A percentile compares a stretch with the other conserved stretches of the same genome.
phyloP scores from a whole-genome alignment of 116 monocot genomes.

The Trichopus zeylanicus region DNA sequence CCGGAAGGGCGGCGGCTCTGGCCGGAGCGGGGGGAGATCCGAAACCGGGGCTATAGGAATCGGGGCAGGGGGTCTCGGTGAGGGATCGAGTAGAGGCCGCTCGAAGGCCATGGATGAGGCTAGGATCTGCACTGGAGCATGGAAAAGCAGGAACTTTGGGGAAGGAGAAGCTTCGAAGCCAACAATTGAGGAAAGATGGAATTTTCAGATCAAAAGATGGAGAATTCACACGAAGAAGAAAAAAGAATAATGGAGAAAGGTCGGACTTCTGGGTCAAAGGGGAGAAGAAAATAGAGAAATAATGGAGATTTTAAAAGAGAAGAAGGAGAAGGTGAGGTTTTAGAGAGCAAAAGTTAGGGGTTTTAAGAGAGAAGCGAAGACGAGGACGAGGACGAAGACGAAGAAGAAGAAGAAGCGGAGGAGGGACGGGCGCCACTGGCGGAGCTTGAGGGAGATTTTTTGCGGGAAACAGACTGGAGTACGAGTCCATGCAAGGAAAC shows the following conservation, averaged over 20 bases:
- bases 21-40: background rate
- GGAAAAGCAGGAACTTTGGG: background rate
- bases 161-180: background rate
- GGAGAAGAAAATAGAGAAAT: background rate
- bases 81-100: constrained; percentile 4
- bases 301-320: background rate
- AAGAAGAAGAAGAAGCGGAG: too few species aligned
- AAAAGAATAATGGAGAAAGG: background rate
- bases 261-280: background rate
- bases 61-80: background rate
- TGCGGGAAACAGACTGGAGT: too few species aligned
- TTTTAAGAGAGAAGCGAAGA: too few species aligned
- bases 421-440: too few species aligned
- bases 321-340: background rate
- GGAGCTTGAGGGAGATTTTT: too few species aligned
- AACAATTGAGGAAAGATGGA: background rate
- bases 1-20: background rate
- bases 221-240: background rate
- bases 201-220: background rate
- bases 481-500: too few species aligned
- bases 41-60: background rate
- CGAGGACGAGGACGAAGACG: too few species aligned
- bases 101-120: constrained; percentile 3
- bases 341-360: background rate
- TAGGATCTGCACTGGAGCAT: background rate